phyloP scores from a whole-genome alignment of 2,329 filamentous ascomycete genomes.

The Pyrenophora seminiperda region DNA sequence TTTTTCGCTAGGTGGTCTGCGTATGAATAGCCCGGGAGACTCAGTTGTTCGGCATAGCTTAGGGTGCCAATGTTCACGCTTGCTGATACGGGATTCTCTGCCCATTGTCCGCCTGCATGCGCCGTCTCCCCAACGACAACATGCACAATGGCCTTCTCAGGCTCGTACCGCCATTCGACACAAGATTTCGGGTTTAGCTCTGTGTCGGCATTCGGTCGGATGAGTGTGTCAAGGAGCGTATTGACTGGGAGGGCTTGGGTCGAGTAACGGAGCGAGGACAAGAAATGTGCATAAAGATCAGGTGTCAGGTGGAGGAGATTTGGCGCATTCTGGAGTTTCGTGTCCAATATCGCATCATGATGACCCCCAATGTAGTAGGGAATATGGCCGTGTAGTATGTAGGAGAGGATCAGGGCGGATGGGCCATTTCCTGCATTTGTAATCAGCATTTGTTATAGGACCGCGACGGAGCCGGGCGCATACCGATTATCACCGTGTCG shows the following conservation, averaged over 20 bases:
- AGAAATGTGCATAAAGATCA: conserved; percentile 63
- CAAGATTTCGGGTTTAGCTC: conserved; percentile 59
- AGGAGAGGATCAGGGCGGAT: conserved; percentile 65
- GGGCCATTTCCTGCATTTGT: conserved; percentile 62
- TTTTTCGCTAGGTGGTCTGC: conserved; percentile 56
- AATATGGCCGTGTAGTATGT: conserved; percentile 65
- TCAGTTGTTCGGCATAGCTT: conserved; percentile 67
- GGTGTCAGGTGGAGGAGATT: conserved; percentile 57
- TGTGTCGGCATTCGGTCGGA: conserved; percentile 64
- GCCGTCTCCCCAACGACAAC: conserved; percentile 59
- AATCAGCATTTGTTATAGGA: conserved; percentile 26
- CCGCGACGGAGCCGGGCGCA: not conserved
- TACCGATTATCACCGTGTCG: conserved; percentile 51
- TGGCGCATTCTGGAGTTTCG: conserved; percentile 56
- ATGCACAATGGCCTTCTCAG: conserved; percentile 59
- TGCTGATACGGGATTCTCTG: conserved; percentile 57
- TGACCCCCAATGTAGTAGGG: conserved; percentile 63
- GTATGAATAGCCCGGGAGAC: conserved; percentile 64
- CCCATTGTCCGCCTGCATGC: conserved; percentile 64
- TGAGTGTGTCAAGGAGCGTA: conserved; percentile 63
- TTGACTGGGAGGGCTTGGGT: conserved; percentile 66
- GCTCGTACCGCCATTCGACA: conserved; percentile 60
- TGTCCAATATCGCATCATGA: conserved; percentile 62
- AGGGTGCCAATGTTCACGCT: conserved; percentile 63
- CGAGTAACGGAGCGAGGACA: conserved; percentile 64